Evolutionary conservation across 2,329 filamentous ascomycete genomes (phyloP), one percentile per base, ranked within the genome.

Genomic region (Exutisphaerella laricina): DNA sequence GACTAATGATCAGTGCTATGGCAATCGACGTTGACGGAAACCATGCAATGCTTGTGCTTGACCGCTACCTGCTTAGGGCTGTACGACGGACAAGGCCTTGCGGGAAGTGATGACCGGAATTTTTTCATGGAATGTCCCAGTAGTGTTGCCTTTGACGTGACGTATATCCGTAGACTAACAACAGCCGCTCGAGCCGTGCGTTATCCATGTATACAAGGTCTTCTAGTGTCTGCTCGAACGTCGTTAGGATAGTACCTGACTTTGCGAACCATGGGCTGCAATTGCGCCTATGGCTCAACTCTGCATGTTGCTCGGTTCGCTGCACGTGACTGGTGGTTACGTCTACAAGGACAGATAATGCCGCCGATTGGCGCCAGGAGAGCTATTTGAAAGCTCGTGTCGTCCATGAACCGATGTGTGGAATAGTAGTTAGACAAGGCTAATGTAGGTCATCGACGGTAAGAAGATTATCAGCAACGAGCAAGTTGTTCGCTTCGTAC

Each of bases 201-300:
- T 62, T 56, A 23, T 54, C 51, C 39, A 60, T 50, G 28, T 49
- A 44, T 18, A 61, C 23, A 23, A 58, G 44, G 22, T 56, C 59
- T 39, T 38, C 56, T 36, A 48, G 53, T 21, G 32, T 56, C 56
- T 45, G 50, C 46, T 41, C 52, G 45, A 41, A 65, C 66, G 10
- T 57, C 53, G 4, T 39, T 25, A 5, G 64, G 64, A 33, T 62
- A 66, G n/a, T 48, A 46, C 3, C 58, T 59, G 26, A 61, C 55
- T 4, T 26, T 25, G 23, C 53, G 53, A 50, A 63, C 56, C 52
- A 60, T 63, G 2, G 63, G 63, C 35, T 65, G 59, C 14, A 66
- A 28, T 21, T 61, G 56, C 6, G 50, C 54, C 36, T 57, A 56
- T 30, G 39, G 43, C 20, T 54, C 47, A 1, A 44, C 38, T 25